Evolutionary conservation across 441 rosid genomes (phyloP).

Genomic region (Gossypium gossypioides): DNA sequence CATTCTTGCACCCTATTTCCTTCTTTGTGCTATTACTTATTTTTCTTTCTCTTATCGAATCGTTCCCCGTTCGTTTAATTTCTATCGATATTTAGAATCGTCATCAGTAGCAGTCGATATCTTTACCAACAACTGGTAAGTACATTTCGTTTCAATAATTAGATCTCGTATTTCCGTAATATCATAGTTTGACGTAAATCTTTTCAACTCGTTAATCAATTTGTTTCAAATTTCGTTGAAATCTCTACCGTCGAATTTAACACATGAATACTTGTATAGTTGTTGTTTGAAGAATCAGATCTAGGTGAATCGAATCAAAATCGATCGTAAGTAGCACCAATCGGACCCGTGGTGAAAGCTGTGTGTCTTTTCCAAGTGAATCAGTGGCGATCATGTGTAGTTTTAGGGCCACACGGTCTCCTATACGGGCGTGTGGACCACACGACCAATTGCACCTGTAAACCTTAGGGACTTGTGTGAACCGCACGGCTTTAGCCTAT

Average conservation of each 20-base stretch:
- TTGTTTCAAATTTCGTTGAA: rapidly evolving
- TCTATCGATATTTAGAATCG: neutral
- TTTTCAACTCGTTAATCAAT: neutral
- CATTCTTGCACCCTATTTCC: neutral
- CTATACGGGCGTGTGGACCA: neutral
- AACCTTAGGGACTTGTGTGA: neutral
- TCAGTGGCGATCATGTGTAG: neutral
- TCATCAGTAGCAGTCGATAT: neutral
- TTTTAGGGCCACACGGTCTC: neutral
- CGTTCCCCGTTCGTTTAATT: neutral
- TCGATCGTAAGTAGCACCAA: neutral
- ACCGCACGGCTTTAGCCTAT: neutral
- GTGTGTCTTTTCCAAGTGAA: neutral
- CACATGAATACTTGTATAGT: neutral
- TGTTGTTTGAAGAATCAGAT: neutral
- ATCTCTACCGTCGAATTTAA: neutral
- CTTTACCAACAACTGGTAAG: neutral
- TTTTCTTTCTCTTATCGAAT: neutral
- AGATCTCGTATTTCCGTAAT: too few relatives aligned
- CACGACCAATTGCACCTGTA: neutral
- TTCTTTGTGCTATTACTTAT: neutral
- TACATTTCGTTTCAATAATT: too few relatives aligned
- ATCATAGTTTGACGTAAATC: neutral
- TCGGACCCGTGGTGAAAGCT: neutral
- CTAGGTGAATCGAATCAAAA: neutral